phyloP scores from a whole-genome alignment of 441 rosid species.

The Aleurites moluccanus region DNA sequence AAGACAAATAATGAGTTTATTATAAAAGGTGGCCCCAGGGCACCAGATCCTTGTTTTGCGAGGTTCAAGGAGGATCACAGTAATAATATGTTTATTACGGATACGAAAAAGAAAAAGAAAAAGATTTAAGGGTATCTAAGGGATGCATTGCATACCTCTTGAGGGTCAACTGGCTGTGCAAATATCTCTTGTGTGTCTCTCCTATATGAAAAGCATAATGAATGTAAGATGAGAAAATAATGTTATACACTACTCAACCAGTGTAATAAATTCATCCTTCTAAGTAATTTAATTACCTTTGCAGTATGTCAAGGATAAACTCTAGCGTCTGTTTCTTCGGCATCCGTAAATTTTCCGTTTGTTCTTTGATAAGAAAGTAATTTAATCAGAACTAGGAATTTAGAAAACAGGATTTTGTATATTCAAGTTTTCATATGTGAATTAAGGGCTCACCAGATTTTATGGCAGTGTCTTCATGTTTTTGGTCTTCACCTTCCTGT shows the following conservation, averaged over 20 bases:
- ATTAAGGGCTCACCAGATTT: constrained; percentile 1
- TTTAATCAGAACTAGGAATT: neutral
- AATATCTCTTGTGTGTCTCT: constrained; percentile 44
- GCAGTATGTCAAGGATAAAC: constrained; percentile 30
- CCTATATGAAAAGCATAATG: constrained; percentile 25
- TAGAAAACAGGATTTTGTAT: neutral
- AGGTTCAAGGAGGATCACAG: too few relatives aligned
- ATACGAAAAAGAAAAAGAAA: neutral
- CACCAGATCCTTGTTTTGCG: too few relatives aligned
- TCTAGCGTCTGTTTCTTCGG: constrained; percentile 24
- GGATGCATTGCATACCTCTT: constrained; percentile 36
- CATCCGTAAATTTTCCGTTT: constrained; percentile 10
- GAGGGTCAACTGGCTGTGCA: constrained; percentile 47
- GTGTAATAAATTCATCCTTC: too few relatives aligned
- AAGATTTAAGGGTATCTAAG: neutral
- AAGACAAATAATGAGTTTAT: constrained; percentile 4
- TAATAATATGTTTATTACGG: neutral
- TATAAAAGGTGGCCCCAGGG: too few relatives aligned
- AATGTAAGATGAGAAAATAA: neutral
- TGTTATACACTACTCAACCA: neutral
- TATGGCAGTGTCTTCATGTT: neutral
- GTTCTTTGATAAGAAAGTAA: constrained; percentile 6
- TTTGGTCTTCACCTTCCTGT: constrained; percentile 17
- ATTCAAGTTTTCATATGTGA: too few relatives aligned
- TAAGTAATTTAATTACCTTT: constrained; percentile 21